Percentiles rank a stretch among this genome's conserved stretches.
Conservation (phyloP, 2,329 filamentous ascomycete species). For the Metarhizium brunneum region DNA sequence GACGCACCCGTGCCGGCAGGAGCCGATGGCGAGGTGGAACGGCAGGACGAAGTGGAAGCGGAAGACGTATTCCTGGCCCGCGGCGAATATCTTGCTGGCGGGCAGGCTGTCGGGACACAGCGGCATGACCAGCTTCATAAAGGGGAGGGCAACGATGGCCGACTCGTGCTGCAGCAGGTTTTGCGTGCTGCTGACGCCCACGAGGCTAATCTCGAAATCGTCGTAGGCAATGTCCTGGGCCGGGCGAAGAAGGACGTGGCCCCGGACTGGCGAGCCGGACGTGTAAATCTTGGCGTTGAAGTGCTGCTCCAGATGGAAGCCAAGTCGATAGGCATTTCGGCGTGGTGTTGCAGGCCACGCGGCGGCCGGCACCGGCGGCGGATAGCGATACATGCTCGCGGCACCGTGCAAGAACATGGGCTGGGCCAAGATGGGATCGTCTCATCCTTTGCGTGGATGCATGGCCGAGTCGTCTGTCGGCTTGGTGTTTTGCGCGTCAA, state of each 20-base stretch:
- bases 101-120: background rate
- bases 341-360: background rate
- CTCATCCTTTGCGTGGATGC: background rate
- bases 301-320: background rate
- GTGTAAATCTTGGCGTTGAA: conserved; percentile 1
- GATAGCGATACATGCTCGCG: background rate
- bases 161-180: background rate
- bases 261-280: background rate
- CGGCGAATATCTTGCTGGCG: background rate
- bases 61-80: background rate
- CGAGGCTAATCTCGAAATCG: background rate
- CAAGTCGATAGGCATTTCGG: background rate
- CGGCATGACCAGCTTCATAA: conserved; percentile 2
- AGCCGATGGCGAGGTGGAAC: background rate
- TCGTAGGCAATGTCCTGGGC: background rate
- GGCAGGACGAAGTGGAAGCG: background rate
- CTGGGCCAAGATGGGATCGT: background rate
- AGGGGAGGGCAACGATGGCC: background rate
- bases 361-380: background rate
- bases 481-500: too few relatives aligned
- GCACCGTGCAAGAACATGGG: background rate
- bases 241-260: background rate
- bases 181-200: background rate
- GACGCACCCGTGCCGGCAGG: background rate
- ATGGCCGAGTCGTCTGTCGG: too few relatives aligned